phyloP scores from a whole-genome alignment of 345 rosid genomes.

The Stellera chamaejasme region DNA sequence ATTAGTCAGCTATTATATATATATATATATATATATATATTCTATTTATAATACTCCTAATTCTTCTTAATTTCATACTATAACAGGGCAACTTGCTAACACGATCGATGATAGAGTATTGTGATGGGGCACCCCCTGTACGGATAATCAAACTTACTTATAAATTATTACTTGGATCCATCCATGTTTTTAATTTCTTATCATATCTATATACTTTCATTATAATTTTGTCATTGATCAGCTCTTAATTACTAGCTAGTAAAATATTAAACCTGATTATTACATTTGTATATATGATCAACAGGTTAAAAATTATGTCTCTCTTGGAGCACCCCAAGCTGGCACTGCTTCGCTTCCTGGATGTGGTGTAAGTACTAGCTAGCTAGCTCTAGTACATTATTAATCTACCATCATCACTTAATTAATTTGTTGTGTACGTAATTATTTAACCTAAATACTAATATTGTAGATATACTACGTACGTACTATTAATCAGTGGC shows the following conservation, averaged over 20 bases:
- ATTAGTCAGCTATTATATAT: too few species aligned
- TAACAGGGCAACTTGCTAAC: constrained; percentile 86
- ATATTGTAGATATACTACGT: too few species aligned
- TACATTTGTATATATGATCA: neutral
- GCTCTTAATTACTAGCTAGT: too few species aligned
- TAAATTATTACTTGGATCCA: too few species aligned
- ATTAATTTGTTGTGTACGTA: neutral
- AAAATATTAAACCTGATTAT: too few species aligned
- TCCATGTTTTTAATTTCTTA: neutral
- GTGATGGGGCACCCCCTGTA: constrained; percentile 79
- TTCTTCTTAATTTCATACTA: neutral
- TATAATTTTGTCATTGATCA: neutral
- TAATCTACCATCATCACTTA: too few species aligned
- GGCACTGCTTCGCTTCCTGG: constrained; percentile 94
- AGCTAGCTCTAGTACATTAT: too few species aligned
- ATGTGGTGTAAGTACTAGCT: constrained; percentile 63
- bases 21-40: too few species aligned
- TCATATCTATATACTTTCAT: neutral
- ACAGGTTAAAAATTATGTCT: constrained; percentile 77
- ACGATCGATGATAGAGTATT: constrained; percentile 75
- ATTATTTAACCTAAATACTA: neutral
- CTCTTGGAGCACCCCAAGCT: constrained; percentile 94
- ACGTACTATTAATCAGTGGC: too few species aligned
- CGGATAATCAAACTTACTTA: constrained; percentile 2
- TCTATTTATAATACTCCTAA: neutral